Evolutionary conservation across 495 filamentous ascomycete species (phyloP), one percentile per base, ranked within the genome.

Genomic region (Neurospora cerealis): DNA sequence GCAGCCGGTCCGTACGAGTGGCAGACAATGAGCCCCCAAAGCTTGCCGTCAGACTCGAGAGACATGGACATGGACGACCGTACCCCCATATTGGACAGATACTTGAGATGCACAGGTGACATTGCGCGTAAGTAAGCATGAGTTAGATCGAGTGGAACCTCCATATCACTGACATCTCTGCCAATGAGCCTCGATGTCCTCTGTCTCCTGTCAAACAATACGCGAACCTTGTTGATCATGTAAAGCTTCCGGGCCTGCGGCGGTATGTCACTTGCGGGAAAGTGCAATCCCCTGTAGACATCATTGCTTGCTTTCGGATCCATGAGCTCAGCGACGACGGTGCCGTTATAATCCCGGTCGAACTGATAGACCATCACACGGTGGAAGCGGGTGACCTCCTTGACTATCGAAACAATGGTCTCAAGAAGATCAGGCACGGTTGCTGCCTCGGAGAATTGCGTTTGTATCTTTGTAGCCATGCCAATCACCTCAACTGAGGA

Each of bases 61-160:
- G 92, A 94, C 76, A 96, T 93, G 9, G 93, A 95, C 93, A 96
- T 96, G 69, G 91, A 93, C 0, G 92, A 89, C 34, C 92, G 87
- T 1, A 94, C 92, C 4, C 86, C 87, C 93, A 95, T 96, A 78
- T 96, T 90, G 11, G 83, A 85, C 4, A 95, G 83, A 74, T 95
- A 96, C 77, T 94, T 93, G 73, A 95, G 81, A 76, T 93, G 91
- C 39, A 95, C 91, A 3, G 93, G 92, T 1, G 91, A 93, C 83
- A 95, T 94, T 19, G 93, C 92, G 62, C 93, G 89, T 2, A 96
- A 84, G 74, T 93, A 94, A 7, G 88, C 86, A 77, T 92, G 89
- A 0, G 92, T 93, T 75, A 96, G 87, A 78, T 96, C 92, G 3
- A 96, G 78, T 0, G 93, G 93, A 0, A 75, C 86, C 70, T 92